A percentile compares a stretch with the other conserved stretches of the same genome.
These are phyloP conservation scores for Mortierella sp. DNA, from an alignment of 371 early-diverging fungal genomes.

Conservation along the genomic window DNA sequence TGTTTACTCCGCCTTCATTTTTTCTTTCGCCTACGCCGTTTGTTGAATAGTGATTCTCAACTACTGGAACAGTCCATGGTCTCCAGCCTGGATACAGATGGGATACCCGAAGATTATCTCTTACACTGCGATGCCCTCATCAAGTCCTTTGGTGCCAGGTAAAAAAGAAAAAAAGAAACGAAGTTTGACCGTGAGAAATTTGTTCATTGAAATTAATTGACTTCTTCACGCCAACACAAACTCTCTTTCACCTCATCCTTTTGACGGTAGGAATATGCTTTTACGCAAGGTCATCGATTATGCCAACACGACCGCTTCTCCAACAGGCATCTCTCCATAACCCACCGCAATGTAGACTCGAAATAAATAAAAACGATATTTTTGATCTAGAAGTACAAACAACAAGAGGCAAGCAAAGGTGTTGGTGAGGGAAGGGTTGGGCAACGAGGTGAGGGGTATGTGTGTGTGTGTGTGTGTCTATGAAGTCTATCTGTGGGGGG, in stretches of 20 bases:
- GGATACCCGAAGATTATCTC: slow-evolving; percentile 34
- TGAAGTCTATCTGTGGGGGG: neutral
- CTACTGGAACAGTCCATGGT: slow-evolving; percentile 38
- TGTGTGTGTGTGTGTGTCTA: no score
- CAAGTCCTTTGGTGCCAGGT: slow-evolving; percentile 44
- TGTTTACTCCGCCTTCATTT: neutral
- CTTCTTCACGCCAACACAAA: neutral
- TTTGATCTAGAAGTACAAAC: slow-evolving; percentile 5
- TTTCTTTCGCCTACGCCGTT: neutral
- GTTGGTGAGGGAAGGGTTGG: no score
- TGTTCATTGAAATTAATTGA: neutral
- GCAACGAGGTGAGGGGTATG: neutral
- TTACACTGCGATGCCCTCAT: slow-evolving; percentile 37
- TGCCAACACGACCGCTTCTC: neutral
- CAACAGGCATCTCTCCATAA: slow-evolving; percentile 3
- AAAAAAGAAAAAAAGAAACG: neutral
- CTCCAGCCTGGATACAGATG: slow-evolving; percentile 41
- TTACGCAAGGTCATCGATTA: slow-evolving; percentile 40
- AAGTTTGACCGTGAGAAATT: neutral
- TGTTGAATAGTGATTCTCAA: slow-evolving; percentile 27
- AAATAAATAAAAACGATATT: neutral
- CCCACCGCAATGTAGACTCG: neutral
- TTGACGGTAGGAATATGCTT: slow-evolving; percentile 24
- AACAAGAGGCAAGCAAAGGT: neutral
- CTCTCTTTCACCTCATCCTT: neutral